Percentiles rank a stretch among this genome's conserved stretches.
phyloP scores from a whole-genome alignment of 192 early-diverging fungal genomes.

The Coemansia sp. region DNA sequence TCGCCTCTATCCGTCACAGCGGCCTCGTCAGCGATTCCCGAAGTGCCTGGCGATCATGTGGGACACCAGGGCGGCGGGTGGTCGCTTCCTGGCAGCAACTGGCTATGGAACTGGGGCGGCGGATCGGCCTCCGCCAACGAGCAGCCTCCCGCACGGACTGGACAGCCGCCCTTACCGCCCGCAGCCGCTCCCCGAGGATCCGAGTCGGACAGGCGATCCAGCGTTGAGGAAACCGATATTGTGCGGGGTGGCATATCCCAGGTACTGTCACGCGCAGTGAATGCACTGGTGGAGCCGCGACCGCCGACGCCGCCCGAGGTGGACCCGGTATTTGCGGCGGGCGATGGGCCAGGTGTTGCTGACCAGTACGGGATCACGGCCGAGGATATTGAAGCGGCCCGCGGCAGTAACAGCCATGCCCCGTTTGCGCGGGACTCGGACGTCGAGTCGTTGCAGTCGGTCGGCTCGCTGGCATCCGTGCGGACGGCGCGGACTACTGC shows the following conservation, averaged over 20 bases:
- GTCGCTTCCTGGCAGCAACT: slow-evolving; percentile 8
- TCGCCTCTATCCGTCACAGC: neutral
- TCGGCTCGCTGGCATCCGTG: slow-evolving; percentile 30
- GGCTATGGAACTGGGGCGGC: slow-evolving; percentile 32
- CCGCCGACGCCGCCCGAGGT: slow-evolving; percentile 38
- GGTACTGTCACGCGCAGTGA: slow-evolving; percentile 36
- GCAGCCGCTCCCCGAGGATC: neutral
- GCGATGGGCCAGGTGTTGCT: too few relatives aligned
- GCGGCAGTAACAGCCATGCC: neutral
- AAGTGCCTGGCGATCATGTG: too few relatives aligned
- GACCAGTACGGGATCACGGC: slow-evolving; percentile 14
- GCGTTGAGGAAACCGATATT: neutral
- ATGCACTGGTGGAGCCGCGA: slow-evolving; percentile 34
- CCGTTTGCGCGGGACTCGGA: slow-evolving; percentile 24
- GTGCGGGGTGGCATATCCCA: slow-evolving; percentile 22
- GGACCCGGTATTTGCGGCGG: slow-evolving; percentile 24
- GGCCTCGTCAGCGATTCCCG: neutral
- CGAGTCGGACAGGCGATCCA: neutral
- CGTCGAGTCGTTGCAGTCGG: slow-evolving; percentile 31
- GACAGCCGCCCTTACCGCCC: neutral
- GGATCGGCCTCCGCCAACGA: too few relatives aligned
- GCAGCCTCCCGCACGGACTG: too few relatives aligned
- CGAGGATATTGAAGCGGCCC: slow-evolving; percentile 5
- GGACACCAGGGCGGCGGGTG: neutral
- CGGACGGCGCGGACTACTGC: slow-evolving; percentile 31